phyloP scores from a whole-genome alignment of 73 alveolate species.

The Symbiodinium pilosum region DNA sequence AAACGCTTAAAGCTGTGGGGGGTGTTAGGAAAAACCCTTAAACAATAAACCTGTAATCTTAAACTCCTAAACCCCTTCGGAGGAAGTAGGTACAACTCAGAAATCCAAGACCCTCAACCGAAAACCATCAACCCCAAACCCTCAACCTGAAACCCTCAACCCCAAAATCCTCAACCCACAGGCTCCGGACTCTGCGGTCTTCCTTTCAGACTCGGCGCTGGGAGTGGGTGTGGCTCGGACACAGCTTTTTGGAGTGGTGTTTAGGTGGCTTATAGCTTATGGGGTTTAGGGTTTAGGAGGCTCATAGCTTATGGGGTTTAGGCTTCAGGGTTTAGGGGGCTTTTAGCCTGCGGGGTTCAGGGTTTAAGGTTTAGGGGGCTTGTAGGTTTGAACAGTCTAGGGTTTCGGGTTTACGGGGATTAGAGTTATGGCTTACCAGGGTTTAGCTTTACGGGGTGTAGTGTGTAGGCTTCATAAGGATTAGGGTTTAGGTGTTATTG shows the following conservation, averaged over 20 bases:
- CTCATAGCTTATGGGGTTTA: background rate
- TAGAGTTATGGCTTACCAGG: no score
- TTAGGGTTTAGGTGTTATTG: background rate
- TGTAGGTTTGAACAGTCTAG: no score
- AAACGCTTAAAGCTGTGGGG: no score
- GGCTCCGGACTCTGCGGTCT: slow-evolving; percentile 88
- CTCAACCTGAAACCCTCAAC: background rate
- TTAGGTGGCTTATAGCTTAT: background rate
- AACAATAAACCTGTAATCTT: no score
- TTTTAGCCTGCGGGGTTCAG: background rate
- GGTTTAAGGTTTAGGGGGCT: background rate
- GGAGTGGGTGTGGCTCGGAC: slow-evolving; percentile 43
- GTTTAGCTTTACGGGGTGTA: background rate
- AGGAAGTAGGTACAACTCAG: no score
- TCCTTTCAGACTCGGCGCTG: slow-evolving; percentile 73
- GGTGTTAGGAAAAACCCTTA: no score
- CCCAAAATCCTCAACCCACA: background rate
- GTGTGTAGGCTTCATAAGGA: background rate
- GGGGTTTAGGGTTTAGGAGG: background rate
- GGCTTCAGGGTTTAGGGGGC: background rate
- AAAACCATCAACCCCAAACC: background rate
- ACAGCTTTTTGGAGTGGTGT: background rate
- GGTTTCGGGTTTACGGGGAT: background rate
- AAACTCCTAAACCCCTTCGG: no score
- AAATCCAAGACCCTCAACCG: no score